These are phyloP conservation scores for Agrocybe pediades DNA, from an alignment of 768 basidiomycete genomes.

Conservation along the genomic window DNA sequence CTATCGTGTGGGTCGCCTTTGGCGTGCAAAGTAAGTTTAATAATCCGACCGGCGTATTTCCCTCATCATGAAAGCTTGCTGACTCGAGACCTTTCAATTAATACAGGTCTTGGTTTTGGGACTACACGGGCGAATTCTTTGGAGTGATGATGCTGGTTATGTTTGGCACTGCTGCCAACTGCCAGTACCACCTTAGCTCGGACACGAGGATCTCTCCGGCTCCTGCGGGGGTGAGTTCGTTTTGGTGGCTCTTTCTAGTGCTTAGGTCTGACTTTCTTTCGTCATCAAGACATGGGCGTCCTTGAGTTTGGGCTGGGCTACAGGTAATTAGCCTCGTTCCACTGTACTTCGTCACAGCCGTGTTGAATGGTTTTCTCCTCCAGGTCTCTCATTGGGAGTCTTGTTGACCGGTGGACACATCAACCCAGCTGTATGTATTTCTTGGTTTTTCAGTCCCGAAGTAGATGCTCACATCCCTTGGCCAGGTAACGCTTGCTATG, in stretches of 20 bases:
- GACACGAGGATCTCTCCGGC: constrained; percentile 32
- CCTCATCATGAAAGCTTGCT: neutral
- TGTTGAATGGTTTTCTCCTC: too few relatives aligned
- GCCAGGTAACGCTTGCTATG: constrained; percentile 68
- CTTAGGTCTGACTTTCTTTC: neutral
- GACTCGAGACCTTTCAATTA: too few relatives aligned
- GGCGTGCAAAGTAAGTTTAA: neutral
- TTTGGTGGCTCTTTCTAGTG: neutral
- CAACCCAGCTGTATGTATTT: constrained; percentile 5
- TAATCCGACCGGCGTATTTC: too few relatives aligned
- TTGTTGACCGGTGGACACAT: constrained; percentile 6
- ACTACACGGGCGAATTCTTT: constrained; percentile 49
- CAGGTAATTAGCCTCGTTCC: neutral
- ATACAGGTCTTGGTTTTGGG: neutral
- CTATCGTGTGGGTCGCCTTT: neutral
- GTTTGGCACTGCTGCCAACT: constrained; percentile 53
- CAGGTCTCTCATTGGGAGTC: constrained; percentile 3
- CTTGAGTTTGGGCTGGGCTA: constrained; percentile 5
- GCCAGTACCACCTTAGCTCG: constrained; percentile 49
- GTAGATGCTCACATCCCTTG: neutral
- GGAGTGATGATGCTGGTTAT: constrained; percentile 55
- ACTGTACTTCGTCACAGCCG: too few relatives aligned
- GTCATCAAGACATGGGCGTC: constrained; percentile 1
- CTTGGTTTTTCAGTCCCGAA: neutral
- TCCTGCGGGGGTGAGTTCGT: constrained; percentile 1